Evolutionary conservation across 257 asterid species (phyloP), one percentile per base, ranked within the genome.

Genomic region (Handroanthus guayacan): DNA sequence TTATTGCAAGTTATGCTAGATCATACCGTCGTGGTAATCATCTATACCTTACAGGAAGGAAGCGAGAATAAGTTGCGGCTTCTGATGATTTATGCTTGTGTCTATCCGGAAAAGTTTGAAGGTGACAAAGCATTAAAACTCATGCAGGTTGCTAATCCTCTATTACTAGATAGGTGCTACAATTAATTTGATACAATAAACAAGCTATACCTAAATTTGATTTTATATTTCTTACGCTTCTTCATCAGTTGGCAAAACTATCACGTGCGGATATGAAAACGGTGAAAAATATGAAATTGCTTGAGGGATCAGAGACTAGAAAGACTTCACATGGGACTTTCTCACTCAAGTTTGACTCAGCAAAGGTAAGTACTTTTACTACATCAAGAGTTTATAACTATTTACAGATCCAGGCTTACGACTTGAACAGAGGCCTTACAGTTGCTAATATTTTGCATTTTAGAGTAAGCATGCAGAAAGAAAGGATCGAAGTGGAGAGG

Each of bases 51-150:
- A 31, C 88, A 95, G 99, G 91, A 87, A 12, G 83, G 87, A 60
- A 20, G 63, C 38, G 99, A 93, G 83, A 91, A 85, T 82, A 95
- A 88, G 78, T 79, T 93, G 81, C 91, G 99, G 64, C 89, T 95
- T 78, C 82, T 95, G 94, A 83, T 93, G 96, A 91, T 93, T 76
- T 95, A 89, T 84, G 92, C 95, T 72, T 84, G 82, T 48, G 97
- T 90, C 71, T 83, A 86, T 86, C 99, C 99, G 43, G 99, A 95
- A 52, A 95, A 93, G 85, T 91, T 93, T 76, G 98, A 95, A 82
- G 97, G 97, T 44, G 97, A 95, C 86, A 89, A 95, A 86, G 97
- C 91, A 68, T 47, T 79, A 44, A 95, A 95, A 81, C 90, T 95
- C 67, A 91, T 95, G 99, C 99, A 95, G 98, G 99, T 95, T 72